These are phyloP conservation scores for Teratosphaeria destructans DNA, from an alignment of 2,329 filamentous ascomycete genomes.

Conservation along the genomic window DNA sequence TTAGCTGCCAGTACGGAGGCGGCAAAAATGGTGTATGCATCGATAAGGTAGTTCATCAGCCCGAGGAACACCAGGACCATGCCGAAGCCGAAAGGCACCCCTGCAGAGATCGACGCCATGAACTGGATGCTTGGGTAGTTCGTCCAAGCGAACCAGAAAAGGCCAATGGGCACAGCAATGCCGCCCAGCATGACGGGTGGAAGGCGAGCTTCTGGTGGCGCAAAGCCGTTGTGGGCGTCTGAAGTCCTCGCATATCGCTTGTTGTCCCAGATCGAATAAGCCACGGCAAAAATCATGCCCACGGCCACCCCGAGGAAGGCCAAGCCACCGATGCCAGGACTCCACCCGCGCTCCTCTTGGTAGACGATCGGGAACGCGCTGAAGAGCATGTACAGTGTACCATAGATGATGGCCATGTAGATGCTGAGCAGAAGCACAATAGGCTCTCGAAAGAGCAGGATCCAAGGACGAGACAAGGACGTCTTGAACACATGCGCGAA, in stretches of 20 bases:
- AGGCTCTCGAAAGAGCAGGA: conserved; percentile 59
- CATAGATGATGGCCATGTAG: conserved; percentile 53
- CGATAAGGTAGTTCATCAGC: conserved; percentile 57
- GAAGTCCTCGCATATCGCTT: conserved; percentile 41
- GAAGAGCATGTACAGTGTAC: conserved; percentile 41
- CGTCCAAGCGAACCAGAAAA: conserved; percentile 63
- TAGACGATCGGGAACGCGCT: conserved; percentile 51
- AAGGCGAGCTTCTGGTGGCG: conserved; percentile 57
- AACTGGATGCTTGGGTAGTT: conserved; percentile 47
- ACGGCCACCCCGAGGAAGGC: conserved; percentile 60
- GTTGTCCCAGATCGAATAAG: conserved; percentile 45
- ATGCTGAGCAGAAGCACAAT: conserved; percentile 55
- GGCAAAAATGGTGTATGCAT: conserved; percentile 63
- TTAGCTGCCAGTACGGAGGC: conserved; percentile 67
- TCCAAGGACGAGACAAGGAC: conserved; percentile 55
- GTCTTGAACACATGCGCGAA: conserved; percentile 38
- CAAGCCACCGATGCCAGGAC: conserved; percentile 48
- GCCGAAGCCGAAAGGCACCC: conserved; percentile 46
- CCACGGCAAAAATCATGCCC: conserved; percentile 52
- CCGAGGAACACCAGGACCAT: conserved; percentile 59
- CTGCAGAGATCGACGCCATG: conserved; percentile 41
- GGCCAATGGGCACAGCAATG: conserved; percentile 50
- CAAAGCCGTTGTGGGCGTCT: conserved; percentile 41
- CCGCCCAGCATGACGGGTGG: conserved; percentile 52
- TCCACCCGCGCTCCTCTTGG: conserved; percentile 49